phyloP scores from a whole-genome alignment of 2,329 filamentous ascomycete genomes.

The Metarhizium humberi region DNA sequence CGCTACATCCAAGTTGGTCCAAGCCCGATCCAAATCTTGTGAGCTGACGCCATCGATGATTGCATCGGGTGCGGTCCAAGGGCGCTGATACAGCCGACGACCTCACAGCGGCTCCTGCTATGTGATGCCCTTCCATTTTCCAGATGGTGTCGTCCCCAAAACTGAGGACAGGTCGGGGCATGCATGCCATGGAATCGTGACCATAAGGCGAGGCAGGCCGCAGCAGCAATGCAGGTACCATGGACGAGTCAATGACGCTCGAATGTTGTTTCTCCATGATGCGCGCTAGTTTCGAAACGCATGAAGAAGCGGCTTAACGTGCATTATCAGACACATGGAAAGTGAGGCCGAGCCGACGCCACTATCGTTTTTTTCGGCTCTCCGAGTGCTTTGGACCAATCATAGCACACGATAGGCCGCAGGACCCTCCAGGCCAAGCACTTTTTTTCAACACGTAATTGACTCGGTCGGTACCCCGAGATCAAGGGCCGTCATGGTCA shows the following conservation, averaged over 20 bases:
- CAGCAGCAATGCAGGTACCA: background rate
- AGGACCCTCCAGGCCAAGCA: background rate
- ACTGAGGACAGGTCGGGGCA: background rate
- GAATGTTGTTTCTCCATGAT: background rate
- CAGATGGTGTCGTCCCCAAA: background rate
- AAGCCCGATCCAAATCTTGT: background rate
- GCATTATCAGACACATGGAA: background rate
- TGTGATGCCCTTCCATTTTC: background rate
- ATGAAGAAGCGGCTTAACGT: background rate
- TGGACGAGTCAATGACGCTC: background rate
- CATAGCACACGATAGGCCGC: background rate
- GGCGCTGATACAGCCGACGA: background rate
- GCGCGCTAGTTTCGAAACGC: background rate
- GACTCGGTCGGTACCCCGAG: background rate
- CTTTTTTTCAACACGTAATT: background rate
- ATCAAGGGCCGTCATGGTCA: background rate
- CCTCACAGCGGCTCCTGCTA: background rate
- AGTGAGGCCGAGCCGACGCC: background rate
- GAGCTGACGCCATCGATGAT: background rate
- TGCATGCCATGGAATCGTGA: background rate
- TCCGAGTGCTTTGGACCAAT: background rate
- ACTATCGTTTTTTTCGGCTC: background rate
- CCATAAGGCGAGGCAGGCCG: too few species aligned
- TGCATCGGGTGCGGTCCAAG: too few species aligned
- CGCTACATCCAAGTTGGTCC: conserved; percentile 1